Evolutionary conservation across 1,284 basidiomycete genomes (phyloP).

Genomic region (Gymnopus androsaceus): DNA sequence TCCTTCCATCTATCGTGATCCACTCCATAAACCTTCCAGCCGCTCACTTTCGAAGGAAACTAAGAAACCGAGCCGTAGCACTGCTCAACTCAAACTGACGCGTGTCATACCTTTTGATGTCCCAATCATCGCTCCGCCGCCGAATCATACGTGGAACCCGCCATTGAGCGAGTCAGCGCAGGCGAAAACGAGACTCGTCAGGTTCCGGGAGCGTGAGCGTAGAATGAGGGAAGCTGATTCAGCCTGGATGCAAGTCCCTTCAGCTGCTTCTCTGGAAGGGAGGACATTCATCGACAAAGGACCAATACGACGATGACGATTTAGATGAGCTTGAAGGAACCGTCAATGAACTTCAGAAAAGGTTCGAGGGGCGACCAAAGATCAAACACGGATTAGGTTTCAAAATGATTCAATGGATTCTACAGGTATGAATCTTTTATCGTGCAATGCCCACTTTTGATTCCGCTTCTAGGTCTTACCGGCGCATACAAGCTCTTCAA

Average conservation of each 20-base stretch:
- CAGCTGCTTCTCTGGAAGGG: no score
- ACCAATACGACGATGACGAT: neutral
- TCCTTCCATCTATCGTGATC: constrained; percentile 1
- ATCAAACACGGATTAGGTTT: constrained; percentile 34
- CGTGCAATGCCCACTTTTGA: no score
- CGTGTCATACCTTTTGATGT: constrained; percentile 26
- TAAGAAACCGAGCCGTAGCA: neutral
- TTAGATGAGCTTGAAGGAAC: neutral
- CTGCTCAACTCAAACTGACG: neutral
- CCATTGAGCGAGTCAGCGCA: constrained; percentile 40
- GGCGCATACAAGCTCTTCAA: no score
- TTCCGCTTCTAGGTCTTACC: no score
- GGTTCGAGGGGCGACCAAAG: neutral
- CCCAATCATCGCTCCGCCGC: constrained; percentile 58
- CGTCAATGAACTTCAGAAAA: constrained; percentile 13
- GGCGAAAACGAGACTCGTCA: constrained; percentile 44
- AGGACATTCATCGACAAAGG: neutral
- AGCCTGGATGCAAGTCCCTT: neutral
- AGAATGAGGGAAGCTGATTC: constrained; percentile 26
- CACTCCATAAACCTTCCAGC: neutral
- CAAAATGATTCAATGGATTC: constrained; percentile 42
- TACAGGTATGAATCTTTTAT: constrained; percentile 44
- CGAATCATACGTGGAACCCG: constrained; percentile 31
- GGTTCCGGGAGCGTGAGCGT: constrained; percentile 45
- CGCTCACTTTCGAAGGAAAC: neutral